Evolutionary conservation across 2,329 filamentous ascomycete species (phyloP).

Genomic region (Aplosporella prunicola): DNA sequence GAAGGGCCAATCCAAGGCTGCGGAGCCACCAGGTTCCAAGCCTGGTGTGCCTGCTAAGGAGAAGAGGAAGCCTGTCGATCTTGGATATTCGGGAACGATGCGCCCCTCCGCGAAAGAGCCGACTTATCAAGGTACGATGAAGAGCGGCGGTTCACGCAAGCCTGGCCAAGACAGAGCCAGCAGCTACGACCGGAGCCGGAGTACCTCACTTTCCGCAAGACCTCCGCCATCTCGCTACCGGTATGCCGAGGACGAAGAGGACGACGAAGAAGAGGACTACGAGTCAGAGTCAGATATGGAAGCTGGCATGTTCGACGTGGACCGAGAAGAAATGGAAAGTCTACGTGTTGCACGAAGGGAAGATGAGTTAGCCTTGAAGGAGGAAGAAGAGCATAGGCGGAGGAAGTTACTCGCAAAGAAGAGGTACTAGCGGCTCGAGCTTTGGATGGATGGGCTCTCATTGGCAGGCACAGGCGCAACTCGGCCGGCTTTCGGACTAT

Average conservation of each 20-base stretch:
- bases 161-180: slow-evolving; percentile 12
- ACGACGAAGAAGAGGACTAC: slow-evolving; percentile 51
- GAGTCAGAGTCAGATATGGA: slow-evolving; percentile 70
- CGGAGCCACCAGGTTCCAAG: slow-evolving; percentile 16
- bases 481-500: not conserved
- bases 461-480: not conserved
- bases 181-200: slow-evolving; percentile 16
- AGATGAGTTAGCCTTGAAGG: slow-evolving; percentile 54
- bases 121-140: slow-evolving; percentile 28
- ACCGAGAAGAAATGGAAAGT: slow-evolving; percentile 58
- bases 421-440: slow-evolving; percentile 8
- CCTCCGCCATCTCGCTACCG: slow-evolving; percentile 17
- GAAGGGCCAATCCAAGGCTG: slow-evolving; percentile 13
- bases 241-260: slow-evolving; percentile 31
- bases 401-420: slow-evolving; percentile 43
- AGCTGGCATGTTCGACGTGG: slow-evolving; percentile 63
- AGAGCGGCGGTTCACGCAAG: slow-evolving; percentile 17
- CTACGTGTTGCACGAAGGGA: slow-evolving; percentile 55
- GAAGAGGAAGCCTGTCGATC: slow-evolving; percentile 29
- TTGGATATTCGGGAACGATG: slow-evolving; percentile 42
- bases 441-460: not conserved
- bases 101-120: slow-evolving; percentile 27
- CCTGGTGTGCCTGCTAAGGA: slow-evolving; percentile 18
- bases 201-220: slow-evolving; percentile 20
- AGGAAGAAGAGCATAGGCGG: slow-evolving; percentile 52